phyloP scores from a whole-genome alignment of 1,284 basidiomycete species.

The Papiliotrema laurentii region DNA sequence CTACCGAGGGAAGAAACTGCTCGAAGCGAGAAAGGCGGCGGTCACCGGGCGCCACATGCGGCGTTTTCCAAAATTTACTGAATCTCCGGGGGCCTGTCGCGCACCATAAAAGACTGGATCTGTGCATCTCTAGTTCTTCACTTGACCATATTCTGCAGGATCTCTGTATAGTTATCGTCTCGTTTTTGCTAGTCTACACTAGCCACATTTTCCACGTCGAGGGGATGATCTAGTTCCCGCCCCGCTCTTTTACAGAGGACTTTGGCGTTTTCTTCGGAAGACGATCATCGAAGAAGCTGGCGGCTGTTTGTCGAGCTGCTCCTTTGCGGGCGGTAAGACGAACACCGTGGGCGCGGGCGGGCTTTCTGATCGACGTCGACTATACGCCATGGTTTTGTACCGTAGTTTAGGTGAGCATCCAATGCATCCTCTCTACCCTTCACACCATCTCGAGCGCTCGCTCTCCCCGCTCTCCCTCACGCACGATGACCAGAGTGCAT shows the following conservation, averaged over 20 bases:
- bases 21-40: too few species aligned
- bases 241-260: slow-evolving; percentile 47
- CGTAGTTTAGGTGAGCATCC: slow-evolving; percentile 34
- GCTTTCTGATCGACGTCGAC: slow-evolving; percentile 47
- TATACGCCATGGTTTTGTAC: neutral
- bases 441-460: slow-evolving; percentile 1
- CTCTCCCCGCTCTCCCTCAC: neutral
- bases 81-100: too few species aligned
- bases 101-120: too few species aligned
- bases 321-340: slow-evolving; percentile 23
- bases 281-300: slow-evolving; percentile 46
- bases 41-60: too few species aligned
- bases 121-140: too few species aligned
- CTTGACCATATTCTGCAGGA: slow-evolving; percentile 33
- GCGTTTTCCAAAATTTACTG: too few species aligned
- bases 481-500: slow-evolving; percentile 48
- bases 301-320: slow-evolving; percentile 24
- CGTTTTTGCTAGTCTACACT: slow-evolving; percentile 48
- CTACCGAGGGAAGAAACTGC: too few species aligned
- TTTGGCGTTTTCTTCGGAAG: slow-evolving; percentile 14
- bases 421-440: slow-evolving; percentile 11
- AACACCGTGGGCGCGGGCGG: slow-evolving; percentile 37
- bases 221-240: slow-evolving; percentile 46
- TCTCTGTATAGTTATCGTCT: slow-evolving; percentile 47
- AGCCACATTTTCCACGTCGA: slow-evolving; percentile 49